phyloP scores from a whole-genome alignment of 352 stramenopile species.

The Pythium dissimile region DNA sequence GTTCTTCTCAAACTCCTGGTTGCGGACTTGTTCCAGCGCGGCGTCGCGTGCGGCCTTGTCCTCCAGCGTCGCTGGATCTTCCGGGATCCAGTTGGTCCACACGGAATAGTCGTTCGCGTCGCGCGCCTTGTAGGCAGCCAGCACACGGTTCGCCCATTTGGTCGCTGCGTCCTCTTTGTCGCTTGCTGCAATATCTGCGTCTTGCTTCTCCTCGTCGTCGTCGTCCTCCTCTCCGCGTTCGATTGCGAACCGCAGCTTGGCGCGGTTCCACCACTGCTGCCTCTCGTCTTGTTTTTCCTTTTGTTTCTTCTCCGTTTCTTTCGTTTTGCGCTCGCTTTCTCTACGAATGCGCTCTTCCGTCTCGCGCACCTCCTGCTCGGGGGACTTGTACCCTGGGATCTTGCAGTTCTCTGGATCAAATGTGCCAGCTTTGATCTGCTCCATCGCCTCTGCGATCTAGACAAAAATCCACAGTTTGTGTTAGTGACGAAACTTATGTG shows the following conservation, averaged over 20 bases:
- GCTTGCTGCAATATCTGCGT: not conserved
- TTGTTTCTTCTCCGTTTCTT: slow-evolving; percentile 38
- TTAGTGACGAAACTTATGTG: not conserved
- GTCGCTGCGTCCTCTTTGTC: slow-evolving; percentile 18
- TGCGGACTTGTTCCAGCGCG: slow-evolving; percentile 56
- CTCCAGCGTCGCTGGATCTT: slow-evolving; percentile 63
- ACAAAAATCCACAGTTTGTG: not conserved
- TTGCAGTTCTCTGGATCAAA: slow-evolving; percentile 75
- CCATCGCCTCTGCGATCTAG: slow-evolving; percentile 68
- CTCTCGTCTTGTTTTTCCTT: slow-evolving; percentile 55
- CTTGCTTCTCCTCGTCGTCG: slow-evolving; percentile 6
- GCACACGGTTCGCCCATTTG: slow-evolving; percentile 51
- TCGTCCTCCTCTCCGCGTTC: slow-evolving; percentile 16
- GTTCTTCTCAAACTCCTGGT: slow-evolving; percentile 68
- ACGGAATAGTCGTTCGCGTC: slow-evolving; percentile 83
- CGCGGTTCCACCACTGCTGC: slow-evolving; percentile 65
- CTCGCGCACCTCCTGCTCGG: slow-evolving; percentile 66
- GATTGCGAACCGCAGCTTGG: slow-evolving; percentile 52
- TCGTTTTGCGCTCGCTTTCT: slow-evolving; percentile 33
- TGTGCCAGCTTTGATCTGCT: slow-evolving; percentile 77
- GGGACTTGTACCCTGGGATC: slow-evolving; percentile 77
- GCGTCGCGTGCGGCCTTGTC: slow-evolving; percentile 55
- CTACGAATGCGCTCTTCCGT: slow-evolving; percentile 31
- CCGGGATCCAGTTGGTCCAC: slow-evolving; percentile 69
- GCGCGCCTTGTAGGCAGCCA: slow-evolving; percentile 64